Percentiles rank a stretch among this genome's conserved stretches.
phyloP scores from a whole-genome alignment of 352 stramenopile genomes.

The Phytophthora multivora region DNA sequence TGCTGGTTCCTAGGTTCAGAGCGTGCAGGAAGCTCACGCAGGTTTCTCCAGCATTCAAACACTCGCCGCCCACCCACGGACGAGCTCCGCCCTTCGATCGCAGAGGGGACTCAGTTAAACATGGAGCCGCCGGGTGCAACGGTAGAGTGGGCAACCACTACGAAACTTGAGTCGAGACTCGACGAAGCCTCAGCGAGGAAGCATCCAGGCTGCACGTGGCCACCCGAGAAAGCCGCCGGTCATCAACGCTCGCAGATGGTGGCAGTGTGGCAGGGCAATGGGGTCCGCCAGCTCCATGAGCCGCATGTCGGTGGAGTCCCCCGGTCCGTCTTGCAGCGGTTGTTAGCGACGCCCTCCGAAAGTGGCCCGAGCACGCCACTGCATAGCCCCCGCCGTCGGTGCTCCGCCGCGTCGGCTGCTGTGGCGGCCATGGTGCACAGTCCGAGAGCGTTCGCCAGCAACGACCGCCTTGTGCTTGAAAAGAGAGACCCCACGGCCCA shows the following conservation, averaged over 20 bases:
- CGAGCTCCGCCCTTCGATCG: constrained; percentile 36
- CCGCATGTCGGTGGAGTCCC: constrained; percentile 34
- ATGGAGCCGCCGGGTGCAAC: constrained; percentile 30
- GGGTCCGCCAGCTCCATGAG: constrained; percentile 28
- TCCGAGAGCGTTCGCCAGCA: constrained; percentile 34
- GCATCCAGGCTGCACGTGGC: constrained; percentile 29
- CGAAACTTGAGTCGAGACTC: constrained; percentile 32
- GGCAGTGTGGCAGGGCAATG: constrained; percentile 21
- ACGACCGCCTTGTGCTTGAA: constrained; percentile 14
- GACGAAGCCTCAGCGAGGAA: constrained; percentile 18
- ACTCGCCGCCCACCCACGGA: constrained; percentile 19
- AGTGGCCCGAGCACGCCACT: constrained; percentile 17
- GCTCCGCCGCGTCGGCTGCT: constrained; percentile 38
- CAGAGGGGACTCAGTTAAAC: constrained; percentile 29
- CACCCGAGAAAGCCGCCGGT: constrained; percentile 19
- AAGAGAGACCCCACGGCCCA: constrained; percentile 27
- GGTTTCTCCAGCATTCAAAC: constrained; percentile 33
- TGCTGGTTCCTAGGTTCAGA: constrained; percentile 17
- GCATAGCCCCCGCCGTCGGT: constrained; percentile 35
- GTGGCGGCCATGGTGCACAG: constrained; percentile 39
- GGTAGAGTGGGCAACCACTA: constrained; percentile 25
- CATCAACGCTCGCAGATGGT: constrained; percentile 32
- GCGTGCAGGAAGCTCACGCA: background rate
- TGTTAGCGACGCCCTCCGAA: constrained; percentile 23
- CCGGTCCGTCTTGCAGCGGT: constrained; percentile 33